phyloP scores from a whole-genome alignment of 352 stramenopile genomes.

The Phytophthora podocarpi region DNA sequence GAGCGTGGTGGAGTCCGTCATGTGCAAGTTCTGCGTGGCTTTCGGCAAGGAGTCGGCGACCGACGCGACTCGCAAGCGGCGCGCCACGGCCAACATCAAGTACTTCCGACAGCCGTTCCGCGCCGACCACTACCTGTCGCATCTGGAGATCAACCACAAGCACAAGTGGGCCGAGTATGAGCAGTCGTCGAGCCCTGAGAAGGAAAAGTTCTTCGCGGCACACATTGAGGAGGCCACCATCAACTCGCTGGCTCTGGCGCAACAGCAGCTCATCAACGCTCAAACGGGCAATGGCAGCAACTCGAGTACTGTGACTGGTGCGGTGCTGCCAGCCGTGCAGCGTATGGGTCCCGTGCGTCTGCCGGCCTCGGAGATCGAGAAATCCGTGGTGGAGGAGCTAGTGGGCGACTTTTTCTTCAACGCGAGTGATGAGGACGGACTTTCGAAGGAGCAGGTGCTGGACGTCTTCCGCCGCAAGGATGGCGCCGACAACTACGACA shows the following conservation, averaged over 20 bases:
- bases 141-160: slow-evolving; percentile 75
- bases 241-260: slow-evolving; percentile 28
- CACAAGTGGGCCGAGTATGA: slow-evolving; percentile 71
- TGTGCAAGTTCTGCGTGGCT: slow-evolving; percentile 80
- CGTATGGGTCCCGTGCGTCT: slow-evolving; percentile 48
- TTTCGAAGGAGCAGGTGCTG: slow-evolving; percentile 48
- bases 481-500: slow-evolving; percentile 49
- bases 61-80: slow-evolving; percentile 61
- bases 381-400: slow-evolving; percentile 56
- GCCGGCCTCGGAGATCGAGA: slow-evolving; percentile 61
- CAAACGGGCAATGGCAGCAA: background rate
- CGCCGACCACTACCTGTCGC: slow-evolving; percentile 70
- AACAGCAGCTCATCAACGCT: slow-evolving; percentile 32
- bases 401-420: slow-evolving; percentile 61
- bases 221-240: slow-evolving; percentile 44
- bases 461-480: slow-evolving; percentile 55
- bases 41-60: slow-evolving; percentile 66
- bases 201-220: slow-evolving; percentile 56
- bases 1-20: slow-evolving; percentile 60
- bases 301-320: background rate
- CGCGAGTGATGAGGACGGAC: slow-evolving; percentile 41
- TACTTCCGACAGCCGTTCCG: slow-evolving; percentile 74
- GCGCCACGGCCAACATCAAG: slow-evolving; percentile 73
- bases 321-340: slow-evolving; percentile 5
- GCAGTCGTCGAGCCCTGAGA: slow-evolving; percentile 50